Base-by-base conservation (phyloP, 1,139 yeast genomes). In the Sugiyamaella japonica region DNA sequence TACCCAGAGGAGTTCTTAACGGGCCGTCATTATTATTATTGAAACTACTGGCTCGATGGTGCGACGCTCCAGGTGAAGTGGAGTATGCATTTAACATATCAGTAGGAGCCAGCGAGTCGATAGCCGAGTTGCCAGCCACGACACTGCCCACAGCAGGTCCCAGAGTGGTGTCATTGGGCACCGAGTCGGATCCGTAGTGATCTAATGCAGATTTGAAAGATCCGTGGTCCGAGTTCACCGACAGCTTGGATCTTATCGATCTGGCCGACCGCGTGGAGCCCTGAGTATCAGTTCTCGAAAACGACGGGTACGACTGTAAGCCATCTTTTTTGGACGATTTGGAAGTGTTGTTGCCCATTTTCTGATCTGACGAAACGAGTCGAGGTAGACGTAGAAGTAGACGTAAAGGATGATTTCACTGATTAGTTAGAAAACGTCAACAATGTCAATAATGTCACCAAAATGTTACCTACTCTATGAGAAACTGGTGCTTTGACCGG, bases 281-380 rank as follows among this genome's bases (percentile, higher is more conserved):
- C 56, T 72, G 76, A 7, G 78, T 75, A 57, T 75, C 78, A 16
- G 72, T 62, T 44, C 78, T 68, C 25, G 72, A 63, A 61, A 75
- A 73, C 38, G 75, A 68, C 28, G 77, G 76, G 56, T 66, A 68
- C 41, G 68, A 64, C 53, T 67, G 70, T 44, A 66, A 54, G n/a
- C 60, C 65, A 44, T 66, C 70, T 28, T 49, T 41, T 16, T 41
- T 41, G 10, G 52, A 41, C 37, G 59, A 47, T 52, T 66, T 66
- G 32, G 71, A 69, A 54, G 59, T 59, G 59, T 59, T 66, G 63
- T 71, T 70, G 38, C 75, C 75, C 75, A 71, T 71, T 41, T 3
- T n/a, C n/a, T 12, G 3, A 29, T 29, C 2, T 9, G 34, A 29
- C 34, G 9, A 20, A 6, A 20, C 3, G 25, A 20, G 25, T 20